Evolutionary conservation across 352 stramenopile genomes (phyloP).

Genomic region (Pythium volutum): DNA sequence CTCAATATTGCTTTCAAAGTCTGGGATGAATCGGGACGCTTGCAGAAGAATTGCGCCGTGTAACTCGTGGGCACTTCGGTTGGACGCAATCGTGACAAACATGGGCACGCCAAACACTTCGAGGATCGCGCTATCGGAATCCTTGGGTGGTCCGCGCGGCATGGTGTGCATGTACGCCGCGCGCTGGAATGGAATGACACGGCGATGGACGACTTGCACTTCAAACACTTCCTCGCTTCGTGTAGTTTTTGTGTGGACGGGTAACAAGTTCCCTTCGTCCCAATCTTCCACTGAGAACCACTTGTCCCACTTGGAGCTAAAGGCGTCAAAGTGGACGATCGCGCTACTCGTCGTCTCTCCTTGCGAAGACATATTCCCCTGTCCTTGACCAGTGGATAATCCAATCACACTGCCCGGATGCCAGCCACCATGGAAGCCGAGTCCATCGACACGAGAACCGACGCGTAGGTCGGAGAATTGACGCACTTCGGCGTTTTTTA

Average conservation of each 20-base stretch:
- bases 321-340: constrained; percentile 70
- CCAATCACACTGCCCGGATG: constrained; percentile 53
- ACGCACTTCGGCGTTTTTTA: constrained; percentile 1
- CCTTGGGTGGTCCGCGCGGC: not conserved
- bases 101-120: constrained; percentile 66
- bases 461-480: constrained; percentile 48
- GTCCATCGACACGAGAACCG: constrained; percentile 54
- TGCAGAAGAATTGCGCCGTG: constrained; percentile 66
- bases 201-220: constrained; percentile 72
- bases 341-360: not conserved
- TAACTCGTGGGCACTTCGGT: constrained; percentile 60
- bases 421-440: constrained; percentile 58
- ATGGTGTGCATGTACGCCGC: constrained; percentile 14
- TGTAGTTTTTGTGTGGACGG: constrained; percentile 40
- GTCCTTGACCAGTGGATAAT: constrained; percentile 26
- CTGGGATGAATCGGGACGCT: constrained; percentile 49
- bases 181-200: constrained; percentile 22
- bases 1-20: constrained; percentile 9
- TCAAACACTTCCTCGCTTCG: constrained; percentile 61
- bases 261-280: constrained; percentile 44
- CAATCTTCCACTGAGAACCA: constrained; percentile 65
- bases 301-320: constrained; percentile 69
- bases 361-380: not conserved
- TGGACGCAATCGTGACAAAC: constrained; percentile 73
- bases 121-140: constrained; percentile 15